These are phyloP conservation scores for Aspergillus kassunensis DNA, from an alignment of 495 filamentous ascomycete genomes.

Conservation along the genomic window DNA sequence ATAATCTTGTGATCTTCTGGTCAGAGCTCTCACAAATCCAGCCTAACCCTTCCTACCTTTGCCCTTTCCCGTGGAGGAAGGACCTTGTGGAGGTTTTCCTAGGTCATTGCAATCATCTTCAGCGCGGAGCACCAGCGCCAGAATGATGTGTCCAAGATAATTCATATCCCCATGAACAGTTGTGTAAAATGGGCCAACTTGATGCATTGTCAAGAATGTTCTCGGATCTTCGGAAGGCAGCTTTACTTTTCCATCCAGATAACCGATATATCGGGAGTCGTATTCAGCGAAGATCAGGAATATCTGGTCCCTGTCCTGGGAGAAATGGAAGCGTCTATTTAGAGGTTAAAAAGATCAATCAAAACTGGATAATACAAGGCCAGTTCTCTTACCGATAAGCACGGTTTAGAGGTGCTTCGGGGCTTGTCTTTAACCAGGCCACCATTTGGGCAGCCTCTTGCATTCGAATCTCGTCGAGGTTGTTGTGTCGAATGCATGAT, in stretches of 20 bases:
- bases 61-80: no score
- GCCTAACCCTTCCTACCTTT: no score
- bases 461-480: constrained; percentile 1
- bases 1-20: no score
- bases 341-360: neutral
- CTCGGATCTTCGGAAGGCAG: neutral
- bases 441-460: constrained; percentile 16
- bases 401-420: neutral
- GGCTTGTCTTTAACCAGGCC: constrained; percentile 12
- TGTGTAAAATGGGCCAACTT: constrained; percentile 3
- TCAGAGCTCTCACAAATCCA: no score
- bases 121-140: neutral
- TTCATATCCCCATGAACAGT: neutral
- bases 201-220: constrained; percentile 5
- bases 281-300: constrained; percentile 16
- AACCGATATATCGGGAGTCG: constrained; percentile 1
- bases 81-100: no score
- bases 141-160: neutral
- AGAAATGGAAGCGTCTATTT: constrained; percentile 10
- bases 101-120: neutral
- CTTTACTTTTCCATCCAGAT: neutral
- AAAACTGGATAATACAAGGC: neutral
- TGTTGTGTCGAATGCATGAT: neutral
- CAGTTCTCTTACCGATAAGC: neutral
- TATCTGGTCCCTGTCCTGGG: constrained; percentile 15